Conservation (phyloP, 208 protist genomes). For the Leishmania braziliensis region DNA sequence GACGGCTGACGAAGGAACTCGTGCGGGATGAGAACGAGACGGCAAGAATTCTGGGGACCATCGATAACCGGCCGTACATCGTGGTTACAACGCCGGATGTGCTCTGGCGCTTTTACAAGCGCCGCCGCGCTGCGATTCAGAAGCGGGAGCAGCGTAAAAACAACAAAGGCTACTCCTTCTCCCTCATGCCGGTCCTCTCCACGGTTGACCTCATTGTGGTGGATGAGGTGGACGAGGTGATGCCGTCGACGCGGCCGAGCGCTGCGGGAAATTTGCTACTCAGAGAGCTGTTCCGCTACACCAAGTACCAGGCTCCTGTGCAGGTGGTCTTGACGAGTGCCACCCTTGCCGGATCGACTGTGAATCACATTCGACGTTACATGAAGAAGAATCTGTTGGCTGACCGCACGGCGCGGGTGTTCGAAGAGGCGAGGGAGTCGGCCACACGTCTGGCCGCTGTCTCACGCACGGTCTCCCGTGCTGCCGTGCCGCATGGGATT, state of each 20-base stretch:
- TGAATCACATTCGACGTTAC: slow-evolving; percentile 88
- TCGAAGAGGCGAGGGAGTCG: slow-evolving; percentile 45
- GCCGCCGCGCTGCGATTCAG: slow-evolving; percentile 48
- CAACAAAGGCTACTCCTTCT: slow-evolving; percentile 60
- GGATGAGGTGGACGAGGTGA: slow-evolving; percentile 89
- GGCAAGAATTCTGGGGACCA: slow-evolving; percentile 36
- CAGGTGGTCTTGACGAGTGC: slow-evolving; percentile 90
- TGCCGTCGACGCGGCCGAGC: slow-evolving; percentile 59
- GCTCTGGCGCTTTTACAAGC: slow-evolving; percentile 74
- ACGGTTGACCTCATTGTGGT: slow-evolving; percentile 82
- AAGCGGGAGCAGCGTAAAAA: slow-evolving; percentile 43
- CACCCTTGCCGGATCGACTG: slow-evolving; percentile 80
- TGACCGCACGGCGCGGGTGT: slow-evolving; percentile 68
- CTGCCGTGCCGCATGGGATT: slow-evolving; percentile 69
- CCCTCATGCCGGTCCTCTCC: slow-evolving; percentile 71
- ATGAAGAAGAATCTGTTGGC: slow-evolving; percentile 89
- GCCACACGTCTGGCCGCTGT: slow-evolving; percentile 21
- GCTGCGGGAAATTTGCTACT: slow-evolving; percentile 83
- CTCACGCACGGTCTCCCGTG: slow-evolving; percentile 52
- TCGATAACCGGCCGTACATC: slow-evolving; percentile 84
- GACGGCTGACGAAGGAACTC: slow-evolving; percentile 69
- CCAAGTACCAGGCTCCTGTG: slow-evolving; percentile 87
- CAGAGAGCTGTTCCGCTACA: slow-evolving; percentile 80
- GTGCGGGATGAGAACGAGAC: slow-evolving; percentile 45
- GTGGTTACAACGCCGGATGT: slow-evolving; percentile 79